These are phyloP conservation scores for Penicillium alfredii DNA, from an alignment of 495 filamentous ascomycete genomes.

Conservation along the genomic window DNA sequence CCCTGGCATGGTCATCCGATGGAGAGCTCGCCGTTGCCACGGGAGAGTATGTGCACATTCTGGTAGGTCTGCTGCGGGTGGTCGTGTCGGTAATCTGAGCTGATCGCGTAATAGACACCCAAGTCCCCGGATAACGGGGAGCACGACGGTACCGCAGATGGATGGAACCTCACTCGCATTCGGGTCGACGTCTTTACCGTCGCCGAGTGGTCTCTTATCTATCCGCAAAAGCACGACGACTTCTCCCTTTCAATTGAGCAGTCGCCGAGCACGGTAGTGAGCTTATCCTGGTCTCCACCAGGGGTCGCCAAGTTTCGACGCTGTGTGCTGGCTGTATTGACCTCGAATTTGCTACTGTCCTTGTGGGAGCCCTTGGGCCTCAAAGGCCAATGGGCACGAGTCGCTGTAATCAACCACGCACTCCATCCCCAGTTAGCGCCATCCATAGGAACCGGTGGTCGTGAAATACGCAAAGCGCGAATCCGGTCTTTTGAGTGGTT, in stretches of 20 bases:
- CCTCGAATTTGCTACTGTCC: constrained; percentile 49
- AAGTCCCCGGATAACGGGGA: constrained; percentile 10
- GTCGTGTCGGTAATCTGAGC: neutral
- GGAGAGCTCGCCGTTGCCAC: constrained; percentile 56
- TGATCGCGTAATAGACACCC: constrained; percentile 21
- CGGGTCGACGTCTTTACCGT: constrained; percentile 47
- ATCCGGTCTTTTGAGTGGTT: constrained; percentile 43
- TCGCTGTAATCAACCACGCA: constrained; percentile 37
- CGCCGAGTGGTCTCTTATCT: constrained; percentile 46
- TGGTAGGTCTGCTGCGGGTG: constrained; percentile 28
- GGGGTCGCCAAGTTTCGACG: constrained; percentile 54
- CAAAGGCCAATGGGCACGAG: constrained; percentile 39
- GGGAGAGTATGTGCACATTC: constrained; percentile 52
- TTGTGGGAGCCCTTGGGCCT: constrained; percentile 38
- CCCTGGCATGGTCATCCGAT: constrained; percentile 57
- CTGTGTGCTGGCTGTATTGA: constrained; percentile 53
- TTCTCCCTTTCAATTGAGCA: constrained; percentile 62
- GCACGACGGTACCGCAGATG: constrained; percentile 9
- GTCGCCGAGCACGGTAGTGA: constrained; percentile 46
- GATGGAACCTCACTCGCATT: constrained; percentile 40
- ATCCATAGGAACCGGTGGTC: constrained; percentile 6
- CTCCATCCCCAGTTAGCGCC: constrained; percentile 21
- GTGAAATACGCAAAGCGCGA: constrained; percentile 20
- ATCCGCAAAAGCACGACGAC: constrained; percentile 38
- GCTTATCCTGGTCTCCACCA: constrained; percentile 55